Conservation (phyloP, 2,329 filamentous ascomycete species). For the Hymenoscyphus linearis region DNA sequence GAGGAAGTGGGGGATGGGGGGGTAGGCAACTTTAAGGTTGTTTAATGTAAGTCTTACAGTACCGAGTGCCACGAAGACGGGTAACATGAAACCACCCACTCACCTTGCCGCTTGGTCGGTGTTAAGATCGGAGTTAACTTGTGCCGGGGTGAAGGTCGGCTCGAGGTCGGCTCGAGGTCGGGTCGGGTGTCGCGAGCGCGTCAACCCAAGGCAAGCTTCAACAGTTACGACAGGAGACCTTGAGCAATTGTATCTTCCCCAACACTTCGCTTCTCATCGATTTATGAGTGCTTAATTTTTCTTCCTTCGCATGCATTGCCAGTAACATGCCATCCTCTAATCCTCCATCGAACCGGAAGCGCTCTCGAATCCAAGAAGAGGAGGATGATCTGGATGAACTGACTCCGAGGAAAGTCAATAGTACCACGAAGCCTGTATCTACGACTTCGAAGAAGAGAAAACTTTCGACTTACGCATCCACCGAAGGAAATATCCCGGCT, state of each 20-base stretch:
- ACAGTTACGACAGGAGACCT: not conserved
- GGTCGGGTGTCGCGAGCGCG: too few species aligned
- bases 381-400: slow-evolving; percentile 17
- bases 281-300: not conserved
- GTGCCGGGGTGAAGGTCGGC: not conserved
- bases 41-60: too few species aligned
- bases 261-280: not conserved
- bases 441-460: slow-evolving; percentile 16
- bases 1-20: too few species aligned
- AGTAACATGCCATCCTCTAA: slow-evolving; percentile 2
- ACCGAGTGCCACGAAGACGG: too few species aligned
- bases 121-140: not conserved
- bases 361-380: slow-evolving; percentile 15
- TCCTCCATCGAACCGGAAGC: slow-evolving; percentile 15
- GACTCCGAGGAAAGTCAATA: slow-evolving; percentile 9
- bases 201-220: not conserved
- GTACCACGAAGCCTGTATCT: slow-evolving; percentile 8
- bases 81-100: too few species aligned
- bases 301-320: not conserved
- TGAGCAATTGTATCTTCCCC: not conserved
- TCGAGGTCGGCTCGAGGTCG: too few species aligned
- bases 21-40: too few species aligned
- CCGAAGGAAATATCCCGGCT: slow-evolving; percentile 1
- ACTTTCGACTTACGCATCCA: slow-evolving; percentile 11
- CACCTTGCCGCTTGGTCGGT: too few species aligned